Evolutionary conservation across 768 basidiomycete genomes (phyloP), one percentile per base, ranked within the genome.

Genomic region (Tephrocybe sp.): DNA sequence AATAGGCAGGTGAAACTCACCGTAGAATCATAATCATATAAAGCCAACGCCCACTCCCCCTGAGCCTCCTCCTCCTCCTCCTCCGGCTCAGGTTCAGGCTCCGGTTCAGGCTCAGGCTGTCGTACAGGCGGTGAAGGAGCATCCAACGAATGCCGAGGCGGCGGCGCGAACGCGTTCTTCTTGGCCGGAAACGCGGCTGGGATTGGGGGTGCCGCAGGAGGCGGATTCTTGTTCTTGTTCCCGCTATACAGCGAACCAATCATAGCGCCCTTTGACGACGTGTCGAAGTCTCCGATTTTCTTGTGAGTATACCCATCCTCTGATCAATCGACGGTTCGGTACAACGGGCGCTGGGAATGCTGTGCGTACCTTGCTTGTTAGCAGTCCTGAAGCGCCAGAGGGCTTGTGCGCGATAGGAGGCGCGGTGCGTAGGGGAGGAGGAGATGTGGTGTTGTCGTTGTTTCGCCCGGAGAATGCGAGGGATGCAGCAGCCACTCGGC

Each of bases 11-110:
- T 4, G 0, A 16, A 26, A 39, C 52, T 32, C 56, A 89, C 89
- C 58, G 71, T 70, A 43, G 87, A 83, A 35, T 69, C 69, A 69
- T 87, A 92, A 52, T 87, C 88, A 60, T 91, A 92, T 64, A 89
- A 57, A 4, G 73, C 89, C 58, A 90, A 83, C 13, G 80, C 87
- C 89, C 89, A 92, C 53, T 87, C 85, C 4, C 86, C 87, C 28
- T 67, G 58, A 8, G 58, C 59, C 42, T 68, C 59, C 44, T 67
- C 66, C 44, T 67, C 64, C 49, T 68, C 68, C 24, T 42, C 34
- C 8, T 31, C 37, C 12, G 39, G 38, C 15, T 48, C 48, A 0
- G 40, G 48, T 37, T 72, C 71, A 2, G 34, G 47, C 71, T 56
- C 67, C 18, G 67, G 65, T 50, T 68, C 65, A 26, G 65, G 68